Evolutionary conservation across 2,329 filamentous ascomycete species (phyloP).

Genomic region (Ophiostoma triangulosporum): DNA sequence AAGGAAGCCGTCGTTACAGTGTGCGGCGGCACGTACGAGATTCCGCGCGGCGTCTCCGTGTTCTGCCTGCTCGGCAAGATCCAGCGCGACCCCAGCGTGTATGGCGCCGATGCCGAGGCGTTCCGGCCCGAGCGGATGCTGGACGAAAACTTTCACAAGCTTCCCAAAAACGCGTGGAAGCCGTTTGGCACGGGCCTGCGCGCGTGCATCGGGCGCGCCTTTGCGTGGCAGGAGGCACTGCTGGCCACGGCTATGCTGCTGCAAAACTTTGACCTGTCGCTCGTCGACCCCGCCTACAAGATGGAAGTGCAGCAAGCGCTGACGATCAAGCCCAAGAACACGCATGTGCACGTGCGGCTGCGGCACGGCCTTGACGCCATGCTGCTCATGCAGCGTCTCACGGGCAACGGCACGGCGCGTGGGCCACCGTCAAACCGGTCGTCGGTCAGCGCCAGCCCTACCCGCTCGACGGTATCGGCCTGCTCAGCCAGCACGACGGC

Average conservation of each 20-base stretch:
- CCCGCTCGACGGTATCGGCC: background rate
- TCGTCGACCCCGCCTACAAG: conserved; percentile 45
- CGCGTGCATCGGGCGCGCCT: conserved; percentile 38
- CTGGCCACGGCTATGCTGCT: conserved; percentile 40
- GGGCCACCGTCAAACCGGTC: background rate
- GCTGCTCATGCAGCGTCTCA: conserved; percentile 14
- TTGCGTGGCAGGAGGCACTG: conserved; percentile 40
- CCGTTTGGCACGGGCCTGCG: conserved; percentile 40
- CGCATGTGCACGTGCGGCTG: conserved; percentile 43
- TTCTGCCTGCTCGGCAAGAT: conserved; percentile 30
- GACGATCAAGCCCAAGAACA: conserved; percentile 47
- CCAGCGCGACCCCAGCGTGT: conserved; percentile 43
- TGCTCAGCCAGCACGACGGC: background rate
- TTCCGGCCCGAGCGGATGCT: conserved; percentile 51
- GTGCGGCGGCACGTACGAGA: conserved; percentile 35
- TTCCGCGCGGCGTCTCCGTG: conserved; percentile 32
- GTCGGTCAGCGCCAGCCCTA: background rate
- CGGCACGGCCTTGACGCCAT: conserved; percentile 29
- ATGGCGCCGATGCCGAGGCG: conserved; percentile 39
- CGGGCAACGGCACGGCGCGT: background rate
- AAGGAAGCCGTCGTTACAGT: conserved; percentile 30
- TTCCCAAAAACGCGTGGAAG: conserved; percentile 27
- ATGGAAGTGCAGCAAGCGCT: conserved; percentile 38
- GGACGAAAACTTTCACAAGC: conserved; percentile 31
- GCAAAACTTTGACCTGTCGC: conserved; percentile 54